Evolutionary conservation across 2,329 filamentous ascomycete genomes (phyloP), one percentile per base, ranked within the genome.

Genomic region (Hymenotorrendiella dingleyae): DNA sequence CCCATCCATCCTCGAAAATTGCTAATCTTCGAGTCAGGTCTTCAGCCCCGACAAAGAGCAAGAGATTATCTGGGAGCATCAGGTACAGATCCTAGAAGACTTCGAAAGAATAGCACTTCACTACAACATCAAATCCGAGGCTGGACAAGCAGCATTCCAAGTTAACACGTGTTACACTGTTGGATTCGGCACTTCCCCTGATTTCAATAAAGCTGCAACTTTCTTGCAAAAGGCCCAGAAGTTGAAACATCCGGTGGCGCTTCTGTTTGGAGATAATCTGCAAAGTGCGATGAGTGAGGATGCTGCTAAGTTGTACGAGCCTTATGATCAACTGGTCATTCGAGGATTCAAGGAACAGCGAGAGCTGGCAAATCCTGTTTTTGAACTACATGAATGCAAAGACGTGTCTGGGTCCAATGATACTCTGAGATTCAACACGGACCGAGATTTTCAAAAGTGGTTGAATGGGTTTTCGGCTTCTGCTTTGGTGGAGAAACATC

Each of bases 1-100:
- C 20, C 16, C 10, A 19, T 4, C 14, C 4, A 32, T 8, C 29
- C 4, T n/a, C n/a, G n/a, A n/a, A n/a, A n/a, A n/a, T n/a, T n/a
- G n/a, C n/a, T n/a, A n/a, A n/a, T n/a, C n/a, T 34, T 16, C 12
- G 11, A 7, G 5, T 14, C 21, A 40, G 28, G 3, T 40, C 16
- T 21, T 40, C 7, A 21, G 24, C 5, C 27, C 28, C 1, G 20
- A 40, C 21, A 16, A 40, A 24, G 37, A 40, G 3, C n/a, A 33
- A 19, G 37, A 40, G 17, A 40, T 40, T 21, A 11, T 24, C 30
- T 40, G 27, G 37, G 37, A 40, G 9, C 28, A 40, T 19, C 26
- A 40, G 20, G 19, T 4, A 14, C 37, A 40, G 24, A 32, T 40
- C 12, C 20, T 40, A 4, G 27, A 23, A 24, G 28, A 33, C 32